These are phyloP conservation scores for Cryptococcus amylolentus DNA, from an alignment of 1,284 basidiomycete genomes.

Conservation along the genomic window DNA sequence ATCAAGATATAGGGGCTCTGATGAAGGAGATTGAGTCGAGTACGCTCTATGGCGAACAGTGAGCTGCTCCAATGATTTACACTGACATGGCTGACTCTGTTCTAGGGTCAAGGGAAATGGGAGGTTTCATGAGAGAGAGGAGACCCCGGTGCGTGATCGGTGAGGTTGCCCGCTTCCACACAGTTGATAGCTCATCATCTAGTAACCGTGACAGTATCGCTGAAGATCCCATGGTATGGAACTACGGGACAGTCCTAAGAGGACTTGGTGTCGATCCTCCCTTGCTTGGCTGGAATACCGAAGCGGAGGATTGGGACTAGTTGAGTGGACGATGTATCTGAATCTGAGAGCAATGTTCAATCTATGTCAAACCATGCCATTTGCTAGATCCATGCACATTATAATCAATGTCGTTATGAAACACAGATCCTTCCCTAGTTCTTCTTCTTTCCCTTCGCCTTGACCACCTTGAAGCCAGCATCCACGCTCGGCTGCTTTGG, in stretches of 20 bases:
- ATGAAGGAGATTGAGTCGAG: neutral
- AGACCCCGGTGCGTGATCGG: no score
- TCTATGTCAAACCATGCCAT: no score
- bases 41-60: neutral
- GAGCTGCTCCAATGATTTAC: neutral
- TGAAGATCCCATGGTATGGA: conserved; percentile 24
- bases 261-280: conserved; percentile 39
- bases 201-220: neutral
- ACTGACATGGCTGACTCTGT: neutral
- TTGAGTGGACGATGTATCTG: no score
- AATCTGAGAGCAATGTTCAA: no score
- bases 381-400: no score
- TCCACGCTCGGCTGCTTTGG: conserved; percentile 69
- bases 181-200: neutral
- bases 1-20: conserved; percentile 2
- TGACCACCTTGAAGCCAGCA: conserved; percentile 85
- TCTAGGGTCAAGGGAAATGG: neutral
- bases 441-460: conserved; percentile 81
- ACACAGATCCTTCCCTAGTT: neutral
- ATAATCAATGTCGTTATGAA: no score
- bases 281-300: conserved; percentile 40
- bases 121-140: neutral
- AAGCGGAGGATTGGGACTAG: conserved; percentile 36
- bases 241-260: conserved; percentile 36
- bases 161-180: no score